Base-by-base conservation (phyloP, 257 asterid genomes). In the Anisodus tanguticus region DNA sequence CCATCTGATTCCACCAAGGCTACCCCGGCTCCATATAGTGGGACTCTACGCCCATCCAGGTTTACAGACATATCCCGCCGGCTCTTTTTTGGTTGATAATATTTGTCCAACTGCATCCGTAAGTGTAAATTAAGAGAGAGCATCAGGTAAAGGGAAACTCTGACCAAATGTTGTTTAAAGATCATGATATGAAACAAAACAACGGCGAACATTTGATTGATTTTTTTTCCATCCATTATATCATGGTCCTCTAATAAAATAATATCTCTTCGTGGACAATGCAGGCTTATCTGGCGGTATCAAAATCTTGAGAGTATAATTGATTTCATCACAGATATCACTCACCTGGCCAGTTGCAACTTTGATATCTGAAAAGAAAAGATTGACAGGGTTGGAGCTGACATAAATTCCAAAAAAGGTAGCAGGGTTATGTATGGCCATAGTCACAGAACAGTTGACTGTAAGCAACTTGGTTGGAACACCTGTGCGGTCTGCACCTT, bases 341-440 rank as follows among this genome's bases (percentile, higher is more conserved):
- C 81, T 85, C 58, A 94, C 97, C 94, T 93, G 91, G 10, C 97
- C 97, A 13, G 87, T 87, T 39, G 98, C 98, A 51, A 93, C 88
- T 2, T 84, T 85, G 72, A 93, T 72, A 7, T 93, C 88, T 2
- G 88, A 86, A 88, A 60, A 95, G 64, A 88, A 55, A 85, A 95
- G 95, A 71, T 84, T 89, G n/a, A 91, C 86, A 57, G 84, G 80
- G 9, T 62, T 79, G 58, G 92, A 90, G 67, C 85, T 83, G 81
- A 93, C 90, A 80, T 91, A 87, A 78, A 95, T 85, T 57, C 97
- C 98, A 11, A 89, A 95, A 67, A 91, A 90, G 15, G 83, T 88
- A 11, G 98, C 97, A 2, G 96, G 94, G 83, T 95, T 93, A 70
- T 84, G 82, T 41, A 94, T 83, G n/a, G 43, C 77, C 64, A 94